A percentile compares a stretch with the other conserved stretches of the same genome.
phyloP scores from a whole-genome alignment of 2,329 filamentous ascomycete genomes.

The Myriangium duriaei region DNA sequence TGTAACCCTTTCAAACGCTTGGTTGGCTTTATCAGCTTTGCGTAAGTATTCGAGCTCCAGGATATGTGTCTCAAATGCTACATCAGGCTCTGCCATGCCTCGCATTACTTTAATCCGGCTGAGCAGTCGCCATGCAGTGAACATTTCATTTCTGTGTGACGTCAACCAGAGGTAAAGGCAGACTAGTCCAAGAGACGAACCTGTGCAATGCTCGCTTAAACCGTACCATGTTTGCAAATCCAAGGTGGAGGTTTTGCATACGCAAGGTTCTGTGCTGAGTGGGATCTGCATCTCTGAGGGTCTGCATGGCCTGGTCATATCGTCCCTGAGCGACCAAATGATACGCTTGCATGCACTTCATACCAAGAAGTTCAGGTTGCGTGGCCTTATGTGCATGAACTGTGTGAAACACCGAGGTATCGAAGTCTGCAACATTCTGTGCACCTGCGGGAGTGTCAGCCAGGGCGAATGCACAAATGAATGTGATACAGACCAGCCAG shows the following conservation, averaged over 20 bases:
- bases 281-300: conserved; percentile 47
- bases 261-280: conserved; percentile 61
- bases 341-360: conserved; percentile 58
- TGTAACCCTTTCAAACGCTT: conserved; percentile 44
- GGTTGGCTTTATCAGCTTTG: conserved; percentile 38
- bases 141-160: conserved; percentile 39
- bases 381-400: conserved; percentile 54
- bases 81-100: conserved; percentile 40
- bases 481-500: conserved; percentile 56
- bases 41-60: conserved; percentile 48
- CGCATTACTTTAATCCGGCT: conserved; percentile 40
- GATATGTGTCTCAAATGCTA: conserved; percentile 46
- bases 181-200: conserved; percentile 17
- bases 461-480: too few relatives aligned
- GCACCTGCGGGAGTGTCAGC: conserved; percentile 31
- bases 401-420: conserved; percentile 61
- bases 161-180: background rate
- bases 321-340: conserved; percentile 53
- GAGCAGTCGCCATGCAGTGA: conserved; percentile 45
- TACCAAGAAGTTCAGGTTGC: conserved; percentile 68
- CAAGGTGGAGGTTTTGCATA: conserved; percentile 59
- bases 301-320: conserved; percentile 54
- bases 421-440: conserved; percentile 44
- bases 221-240: conserved; percentile 54
- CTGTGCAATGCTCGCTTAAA: conserved; percentile 49